A percentile compares a stretch with the other conserved stretches of the same genome.
These are phyloP conservation scores for Auricularia sp. DNA, from an alignment of 768 basidiomycete species.

Conservation along the genomic window DNA sequence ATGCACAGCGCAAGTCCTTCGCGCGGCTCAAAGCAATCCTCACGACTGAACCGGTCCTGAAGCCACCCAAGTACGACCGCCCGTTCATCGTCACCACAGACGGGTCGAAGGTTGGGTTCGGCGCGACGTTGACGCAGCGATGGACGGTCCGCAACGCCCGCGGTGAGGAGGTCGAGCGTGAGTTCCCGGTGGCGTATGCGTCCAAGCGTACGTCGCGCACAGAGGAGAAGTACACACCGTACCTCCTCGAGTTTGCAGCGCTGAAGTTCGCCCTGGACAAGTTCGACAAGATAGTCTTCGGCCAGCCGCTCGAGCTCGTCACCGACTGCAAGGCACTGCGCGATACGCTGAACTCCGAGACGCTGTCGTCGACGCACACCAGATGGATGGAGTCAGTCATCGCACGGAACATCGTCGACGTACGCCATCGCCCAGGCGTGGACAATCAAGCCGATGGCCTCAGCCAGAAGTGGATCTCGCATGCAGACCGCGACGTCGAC, in stretches of 20 bases:
- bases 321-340: slow-evolving; percentile 10
- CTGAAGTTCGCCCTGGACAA: slow-evolving; percentile 3
- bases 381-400: slow-evolving; percentile 7
- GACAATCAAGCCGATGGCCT: slow-evolving; percentile 9
- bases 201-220: slow-evolving; percentile 5
- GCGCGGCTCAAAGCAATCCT: slow-evolving; percentile 23
- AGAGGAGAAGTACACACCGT: slow-evolving; percentile 3
- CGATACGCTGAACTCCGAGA: slow-evolving; percentile 4
- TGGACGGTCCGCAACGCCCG: not conserved
- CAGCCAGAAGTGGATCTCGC: not conserved
- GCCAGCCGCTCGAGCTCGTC: not conserved
- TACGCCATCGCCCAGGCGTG: slow-evolving; percentile 6
- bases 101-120: slow-evolving; percentile 6
- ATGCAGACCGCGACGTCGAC: not conserved
- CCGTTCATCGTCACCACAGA: slow-evolving; percentile 13
- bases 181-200: slow-evolving; percentile 1
- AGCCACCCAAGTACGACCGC: slow-evolving; percentile 23
- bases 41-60: slow-evolving; percentile 24
- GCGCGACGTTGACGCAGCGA: slow-evolving; percentile 3
- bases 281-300: not conserved
- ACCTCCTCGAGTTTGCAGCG: slow-evolving; percentile 7
- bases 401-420: slow-evolving; percentile 1
- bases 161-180: not conserved
- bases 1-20: slow-evolving; percentile 15
- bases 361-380: not conserved